Evolutionary conservation across 1,139 yeast genomes (phyloP).

Genomic region (Zhuliangozyma blackwelliae): DNA sequence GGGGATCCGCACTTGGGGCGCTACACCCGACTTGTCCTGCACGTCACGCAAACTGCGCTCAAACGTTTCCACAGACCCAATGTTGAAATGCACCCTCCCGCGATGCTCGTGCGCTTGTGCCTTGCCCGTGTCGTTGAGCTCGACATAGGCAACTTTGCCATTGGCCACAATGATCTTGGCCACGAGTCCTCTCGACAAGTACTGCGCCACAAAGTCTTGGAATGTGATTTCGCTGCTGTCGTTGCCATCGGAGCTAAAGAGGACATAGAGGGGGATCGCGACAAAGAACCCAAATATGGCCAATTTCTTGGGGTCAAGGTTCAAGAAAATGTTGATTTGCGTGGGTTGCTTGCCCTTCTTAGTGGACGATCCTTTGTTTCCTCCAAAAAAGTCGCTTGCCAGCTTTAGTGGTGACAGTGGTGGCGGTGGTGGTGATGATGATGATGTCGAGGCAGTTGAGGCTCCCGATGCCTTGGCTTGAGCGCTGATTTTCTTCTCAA

Average conservation of each 20-base stretch:
- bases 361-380: slow-evolving; percentile 4
- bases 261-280: slow-evolving; percentile 22
- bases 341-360: slow-evolving; percentile 7
- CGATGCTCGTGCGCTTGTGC: slow-evolving; percentile 20
- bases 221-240: slow-evolving; percentile 34
- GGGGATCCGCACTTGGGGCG: slow-evolving; percentile 69
- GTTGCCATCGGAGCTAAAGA: slow-evolving; percentile 15
- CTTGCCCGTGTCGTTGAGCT: slow-evolving; percentile 36
- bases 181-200: slow-evolving; percentile 37
- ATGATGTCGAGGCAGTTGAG: not conserved
- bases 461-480: no score
- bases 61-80: slow-evolving; percentile 90
- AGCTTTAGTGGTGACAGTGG: no score
- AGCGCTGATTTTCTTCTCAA: not conserved
- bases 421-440: no score
- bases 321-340: slow-evolving; percentile 14
- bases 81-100: slow-evolving; percentile 51
- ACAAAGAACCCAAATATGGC: slow-evolving; percentile 25
- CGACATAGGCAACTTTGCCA: slow-evolving; percentile 35
- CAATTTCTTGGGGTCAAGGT: slow-evolving; percentile 22
- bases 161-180: slow-evolving; percentile 34
- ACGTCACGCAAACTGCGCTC: slow-evolving; percentile 77
- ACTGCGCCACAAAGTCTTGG: slow-evolving; percentile 42
- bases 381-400: no score
- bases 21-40: slow-evolving; percentile 64